phyloP scores from a whole-genome alignment of 139 green algal species.

The Chlorella sp. region DNA sequence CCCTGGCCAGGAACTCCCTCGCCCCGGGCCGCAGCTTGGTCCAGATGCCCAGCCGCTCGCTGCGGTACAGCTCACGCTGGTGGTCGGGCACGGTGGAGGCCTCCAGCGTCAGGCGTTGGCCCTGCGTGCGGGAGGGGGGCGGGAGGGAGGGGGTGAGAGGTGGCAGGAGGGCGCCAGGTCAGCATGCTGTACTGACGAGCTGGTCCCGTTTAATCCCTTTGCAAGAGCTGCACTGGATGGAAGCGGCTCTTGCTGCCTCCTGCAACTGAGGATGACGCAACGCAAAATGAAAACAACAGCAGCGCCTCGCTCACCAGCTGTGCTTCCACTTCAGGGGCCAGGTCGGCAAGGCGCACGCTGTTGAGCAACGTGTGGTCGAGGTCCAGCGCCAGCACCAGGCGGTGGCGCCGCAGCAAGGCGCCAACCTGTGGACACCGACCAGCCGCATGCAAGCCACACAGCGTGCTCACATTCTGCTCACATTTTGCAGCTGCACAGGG shows the following conservation, averaged over 20 bases:
- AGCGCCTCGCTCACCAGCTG: conserved; percentile 21
- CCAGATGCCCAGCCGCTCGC: conserved; percentile 77
- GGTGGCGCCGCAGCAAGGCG: conserved; percentile 7
- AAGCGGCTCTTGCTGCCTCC: no score
- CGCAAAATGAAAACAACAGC: conserved; percentile 1
- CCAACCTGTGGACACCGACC: conserved; percentile 2
- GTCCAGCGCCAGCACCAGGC: conserved; percentile 78
- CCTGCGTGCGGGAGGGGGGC: conserved; percentile 1
- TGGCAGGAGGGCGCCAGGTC: neutral
- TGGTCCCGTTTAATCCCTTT: no score
- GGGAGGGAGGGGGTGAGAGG: no score
- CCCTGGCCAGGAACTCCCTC: conserved; percentile 52
- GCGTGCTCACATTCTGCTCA: no score
- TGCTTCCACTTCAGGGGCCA: conserved; percentile 19
- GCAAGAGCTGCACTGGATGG: no score
- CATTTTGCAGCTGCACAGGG: no score
- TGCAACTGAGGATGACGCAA: no score
- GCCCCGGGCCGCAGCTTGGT: conserved; percentile 89
- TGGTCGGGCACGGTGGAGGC: conserved; percentile 11
- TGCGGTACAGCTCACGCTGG: conserved; percentile 50
- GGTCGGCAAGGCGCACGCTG: conserved; percentile 47
- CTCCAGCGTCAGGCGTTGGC: conserved; percentile 5
- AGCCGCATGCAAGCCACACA: no score
- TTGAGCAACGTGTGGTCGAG: conserved; percentile 92
- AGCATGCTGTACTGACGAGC: no score